Conservation (phyloP, 331 rosid species). For the Telfairia occidentalis region DNA sequence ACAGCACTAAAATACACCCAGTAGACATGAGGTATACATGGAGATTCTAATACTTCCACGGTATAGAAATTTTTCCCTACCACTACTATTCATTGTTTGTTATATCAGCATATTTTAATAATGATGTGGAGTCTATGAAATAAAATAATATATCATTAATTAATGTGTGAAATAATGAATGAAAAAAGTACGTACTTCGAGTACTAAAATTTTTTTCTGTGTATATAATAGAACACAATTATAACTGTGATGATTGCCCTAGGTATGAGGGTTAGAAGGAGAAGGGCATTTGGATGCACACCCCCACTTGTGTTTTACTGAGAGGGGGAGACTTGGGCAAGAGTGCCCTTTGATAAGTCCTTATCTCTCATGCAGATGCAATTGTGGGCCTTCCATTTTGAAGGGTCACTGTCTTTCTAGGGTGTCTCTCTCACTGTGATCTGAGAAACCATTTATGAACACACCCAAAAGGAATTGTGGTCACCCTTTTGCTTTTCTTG, state of each 20-base stretch:
- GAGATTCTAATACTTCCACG: too few species aligned
- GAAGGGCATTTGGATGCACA: background rate
- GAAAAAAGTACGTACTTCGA: too few species aligned
- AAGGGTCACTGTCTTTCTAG: constrained; percentile 6
- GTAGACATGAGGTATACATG: background rate
- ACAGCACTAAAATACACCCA: background rate
- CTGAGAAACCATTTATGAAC: constrained; percentile 8
- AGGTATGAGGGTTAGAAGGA: background rate
- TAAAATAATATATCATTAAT: too few species aligned
- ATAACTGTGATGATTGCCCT: background rate
- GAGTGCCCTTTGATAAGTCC: constrained; percentile 12
- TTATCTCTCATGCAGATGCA: constrained; percentile 3
- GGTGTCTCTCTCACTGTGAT: constrained; percentile 6
- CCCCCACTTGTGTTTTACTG: background rate
- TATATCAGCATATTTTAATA: too few species aligned
- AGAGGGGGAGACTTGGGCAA: background rate
- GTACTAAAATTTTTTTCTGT: too few species aligned
- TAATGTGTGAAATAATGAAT: too few species aligned
- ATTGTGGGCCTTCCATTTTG: constrained; percentile 11
- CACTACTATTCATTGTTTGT: too few species aligned
- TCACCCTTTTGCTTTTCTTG: constrained; percentile 12
- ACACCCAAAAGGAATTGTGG: constrained; percentile 11
- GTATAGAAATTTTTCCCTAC: too few species aligned
- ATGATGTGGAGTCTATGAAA: too few species aligned
- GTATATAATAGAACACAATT: too few species aligned